phyloP scores from a whole-genome alignment of 1,284 basidiomycete genomes.

The Coriolopsis trogii region DNA sequence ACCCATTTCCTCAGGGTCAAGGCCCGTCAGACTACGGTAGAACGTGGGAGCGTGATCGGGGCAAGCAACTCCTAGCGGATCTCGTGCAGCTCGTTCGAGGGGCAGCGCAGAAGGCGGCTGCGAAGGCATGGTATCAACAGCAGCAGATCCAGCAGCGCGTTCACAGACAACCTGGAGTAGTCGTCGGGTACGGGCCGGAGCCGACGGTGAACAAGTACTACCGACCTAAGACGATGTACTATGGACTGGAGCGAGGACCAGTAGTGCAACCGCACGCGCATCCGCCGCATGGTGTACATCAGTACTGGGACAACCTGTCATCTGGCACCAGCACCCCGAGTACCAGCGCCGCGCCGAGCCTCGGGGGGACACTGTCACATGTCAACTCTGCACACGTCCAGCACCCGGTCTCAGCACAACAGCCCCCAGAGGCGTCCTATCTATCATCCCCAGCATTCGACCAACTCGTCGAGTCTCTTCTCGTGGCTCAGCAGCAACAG shows the following conservation, averaged over 20 bases:
- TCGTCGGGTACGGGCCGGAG: conserved; percentile 12
- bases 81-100: conserved; percentile 60
- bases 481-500: conserved; percentile 19
- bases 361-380: neutral
- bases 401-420: neutral
- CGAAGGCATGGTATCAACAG: conserved; percentile 28
- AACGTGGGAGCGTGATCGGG: conserved; percentile 65
- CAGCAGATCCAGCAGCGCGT: conserved; percentile 11
- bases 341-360: neutral
- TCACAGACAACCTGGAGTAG: conserved; percentile 1
- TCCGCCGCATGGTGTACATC: neutral
- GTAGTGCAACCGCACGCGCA: conserved; percentile 7
- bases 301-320: neutral
- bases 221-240: conserved; percentile 35
- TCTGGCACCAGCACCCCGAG: conserved; percentile 7
- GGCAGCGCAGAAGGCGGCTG: conserved; percentile 42
- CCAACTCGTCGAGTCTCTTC: conserved; percentile 19
- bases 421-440: neutral
- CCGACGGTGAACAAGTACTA: conserved; percentile 39
- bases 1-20: conserved; percentile 69
- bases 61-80: conserved; percentile 61
- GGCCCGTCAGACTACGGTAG: conserved; percentile 62
- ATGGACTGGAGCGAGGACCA: conserved; percentile 19
- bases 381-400: neutral
- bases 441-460: conserved; percentile 19